Evolutionary conservation across 2,329 filamentous ascomycete species (phyloP), one percentile per base, ranked within the genome.

Genomic region (Aspergillus aculeatus): DNA sequence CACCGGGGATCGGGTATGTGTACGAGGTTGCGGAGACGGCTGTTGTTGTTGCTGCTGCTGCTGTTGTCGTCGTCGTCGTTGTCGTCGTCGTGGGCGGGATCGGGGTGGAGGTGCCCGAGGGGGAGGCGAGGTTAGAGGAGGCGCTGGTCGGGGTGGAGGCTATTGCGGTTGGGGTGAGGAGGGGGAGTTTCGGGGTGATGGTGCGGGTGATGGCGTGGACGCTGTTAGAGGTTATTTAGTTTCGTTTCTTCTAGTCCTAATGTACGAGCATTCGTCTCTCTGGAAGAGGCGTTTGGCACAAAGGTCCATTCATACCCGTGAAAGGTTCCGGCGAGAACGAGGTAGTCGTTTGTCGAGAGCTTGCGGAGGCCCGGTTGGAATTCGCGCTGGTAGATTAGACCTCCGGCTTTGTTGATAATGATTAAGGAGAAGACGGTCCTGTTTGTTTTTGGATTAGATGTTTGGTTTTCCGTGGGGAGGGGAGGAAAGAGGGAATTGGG

Each of bases 381-480:
- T 72, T 92, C 91, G 69, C 92, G 91, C 79, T 98, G 94, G 83
- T 96, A 99, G 78, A 99, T 89, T 56, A 99, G 85, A 69, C 95
- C 95, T 62, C 93, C 95, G 65, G 95, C 93, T 84, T 99, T 99
- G 83, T 97, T 98, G 82, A 99, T 96, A 75, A 99, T 89, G 75
- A 98, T 92, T 73, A 99, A 89, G 60, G 93, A 88, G 77, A 96
- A 95, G 76, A 99, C 90, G 66, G 92, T 91, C 95, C 93, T 98
- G 53, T 41, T 35, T 9, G 38, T 10, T 19, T 24, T 38, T 35
- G 47, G n/a, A n/a, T 11, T 16, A 47, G 51, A 12, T 29, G n/a
- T 44, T 49, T 38, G 26, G 44, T 57, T 56, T 35, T 66, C 49
- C 62, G 61, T 54, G 32, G 56, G 57, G 54, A 29, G 2, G 48